These are phyloP conservation scores for Penicillium sp. DNA, from an alignment of 2,329 filamentous ascomycete species.

Conservation along the genomic window DNA sequence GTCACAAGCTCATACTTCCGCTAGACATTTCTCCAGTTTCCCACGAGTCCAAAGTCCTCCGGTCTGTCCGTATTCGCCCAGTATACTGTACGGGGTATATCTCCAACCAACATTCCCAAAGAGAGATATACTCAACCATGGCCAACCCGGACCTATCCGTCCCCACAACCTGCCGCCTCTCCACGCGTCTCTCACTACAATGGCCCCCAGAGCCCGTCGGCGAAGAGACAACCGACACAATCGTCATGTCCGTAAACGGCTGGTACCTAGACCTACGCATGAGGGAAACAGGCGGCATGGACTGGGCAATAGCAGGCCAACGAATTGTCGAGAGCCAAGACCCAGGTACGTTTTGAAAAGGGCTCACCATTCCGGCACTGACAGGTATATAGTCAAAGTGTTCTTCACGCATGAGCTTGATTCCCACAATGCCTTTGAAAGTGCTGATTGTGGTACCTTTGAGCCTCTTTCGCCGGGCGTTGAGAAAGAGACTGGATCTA, in stretches of 20 bases:
- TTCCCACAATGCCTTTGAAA: constrained; percentile 34
- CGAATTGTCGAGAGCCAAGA: constrained; percentile 35
- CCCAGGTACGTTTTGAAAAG: constrained; percentile 29
- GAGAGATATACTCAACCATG: constrained; percentile 4
- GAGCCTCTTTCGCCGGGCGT: constrained; percentile 39
- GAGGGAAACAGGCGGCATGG: constrained; percentile 35
- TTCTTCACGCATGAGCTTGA: constrained; percentile 40
- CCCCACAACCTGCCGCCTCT: constrained; percentile 24
- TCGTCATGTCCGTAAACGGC: constrained; percentile 41
- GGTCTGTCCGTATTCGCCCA: neutral
- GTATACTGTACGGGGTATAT: neutral
- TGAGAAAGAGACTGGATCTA: constrained; percentile 38
- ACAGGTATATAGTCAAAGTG: constrained; percentile 26
- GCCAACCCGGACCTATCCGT: constrained; percentile 2
- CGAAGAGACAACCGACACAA: constrained; percentile 42
- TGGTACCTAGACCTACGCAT: constrained; percentile 46
- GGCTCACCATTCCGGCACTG: neutral
- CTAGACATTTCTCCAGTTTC: neutral
- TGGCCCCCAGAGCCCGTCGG: constrained; percentile 41
- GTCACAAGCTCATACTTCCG: neutral
- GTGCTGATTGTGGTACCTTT: constrained; percentile 37
- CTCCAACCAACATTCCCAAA: neutral
- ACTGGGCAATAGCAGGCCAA: constrained; percentile 45
- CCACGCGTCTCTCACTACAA: constrained; percentile 42
- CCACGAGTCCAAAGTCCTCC: neutral